Evolutionary conservation across 768 basidiomycete species (phyloP).

Genomic region (Lactarius deliciosus): DNA sequence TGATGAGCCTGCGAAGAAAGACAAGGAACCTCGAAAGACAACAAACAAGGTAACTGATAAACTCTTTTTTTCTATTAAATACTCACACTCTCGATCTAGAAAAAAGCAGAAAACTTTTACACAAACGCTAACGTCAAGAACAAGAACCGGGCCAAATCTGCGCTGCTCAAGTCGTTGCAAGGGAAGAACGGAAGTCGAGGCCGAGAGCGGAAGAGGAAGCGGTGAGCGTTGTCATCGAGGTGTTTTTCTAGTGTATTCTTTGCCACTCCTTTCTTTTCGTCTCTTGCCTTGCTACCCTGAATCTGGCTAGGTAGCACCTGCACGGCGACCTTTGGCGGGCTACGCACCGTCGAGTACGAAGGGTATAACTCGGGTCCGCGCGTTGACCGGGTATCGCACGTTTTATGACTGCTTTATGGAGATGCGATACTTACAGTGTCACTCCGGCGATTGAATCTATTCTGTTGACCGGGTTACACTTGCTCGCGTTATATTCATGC

Average conservation of each 20-base stretch:
- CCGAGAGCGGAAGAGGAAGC: conserved; percentile 22
- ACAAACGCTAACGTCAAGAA: conserved; percentile 83
- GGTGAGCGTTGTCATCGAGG: conserved; percentile 10
- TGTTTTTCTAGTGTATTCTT: not conserved
- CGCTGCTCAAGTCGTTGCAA: conserved; percentile 53
- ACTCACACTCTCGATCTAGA: conserved; percentile 43
- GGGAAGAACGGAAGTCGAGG: conserved; percentile 23
- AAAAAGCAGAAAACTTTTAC: conserved; percentile 89
- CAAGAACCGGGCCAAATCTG: conserved; percentile 68
- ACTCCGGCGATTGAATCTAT: not conserved
- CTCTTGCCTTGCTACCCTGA: not conserved
- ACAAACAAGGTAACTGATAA: conserved; percentile 74
- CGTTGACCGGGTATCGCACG: not conserved
- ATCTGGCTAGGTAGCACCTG: not conserved
- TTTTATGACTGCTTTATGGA: not conserved
- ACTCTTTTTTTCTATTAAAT: conserved; percentile 5
- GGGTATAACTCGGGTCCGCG: not conserved
- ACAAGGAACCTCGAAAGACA: conserved; percentile 74
- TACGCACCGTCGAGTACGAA: not conserved
- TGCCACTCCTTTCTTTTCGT: not conserved
- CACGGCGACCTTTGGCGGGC: not conserved
- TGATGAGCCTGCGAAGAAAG: conserved; percentile 37
- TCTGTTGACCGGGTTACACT: not conserved
- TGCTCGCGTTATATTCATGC: not conserved
- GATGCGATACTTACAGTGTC: not conserved